Base-by-base conservation (phyloP, 2,329 filamentous ascomycete genomes). In the Arachnopeziza araneosa region DNA sequence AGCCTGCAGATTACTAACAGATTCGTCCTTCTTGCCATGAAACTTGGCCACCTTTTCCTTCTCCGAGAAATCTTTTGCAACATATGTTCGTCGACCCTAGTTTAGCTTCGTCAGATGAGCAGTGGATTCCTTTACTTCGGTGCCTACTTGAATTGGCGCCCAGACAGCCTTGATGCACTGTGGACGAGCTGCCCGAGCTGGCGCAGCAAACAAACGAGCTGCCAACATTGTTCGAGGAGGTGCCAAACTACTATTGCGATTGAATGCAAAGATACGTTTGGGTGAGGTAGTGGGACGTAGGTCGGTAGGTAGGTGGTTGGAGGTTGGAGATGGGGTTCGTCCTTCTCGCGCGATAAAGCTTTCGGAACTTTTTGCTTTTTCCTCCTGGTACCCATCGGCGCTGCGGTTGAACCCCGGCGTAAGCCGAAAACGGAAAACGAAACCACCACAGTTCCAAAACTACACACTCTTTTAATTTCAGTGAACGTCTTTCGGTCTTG, bases 41-140 rank as follows among this genome's bases (percentile, higher is more conserved):
- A 97, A 99, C 81, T 95, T 90, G 77, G 93, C 95, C 71, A 98
- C 92, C 71, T 84, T 84, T 50, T 90, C 85, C 63, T 83, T 77
- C 63, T 77, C 76, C 74, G 80, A 44, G 36, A 44, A 44, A 44
- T 44, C 36, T 12, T 44, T 72, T 73, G 70, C 84, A 74, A 84
- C 85, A 80, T 88, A 93, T 77, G 76, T 83, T 74, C 85, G 79
- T 74, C 78, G 75, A 75, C 77, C 78, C 80, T 84, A 14, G 36
- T 44, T 7, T 44, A 44, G 36, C 36, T 17, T 7, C 12, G 36
- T 44, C 12, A 44, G 36, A 7, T 17, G 36, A 44, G 36, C 17
- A 17, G 17, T 14, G 36, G 4, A 44, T 14, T 44, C 17, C 2
- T 44, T 14, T 44, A 2, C 36, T 44, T 19, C 12, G 17, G 12